Base-by-base conservation (phyloP, 345 rosid genomes). In the Xanthoceras sorbifolium region DNA sequence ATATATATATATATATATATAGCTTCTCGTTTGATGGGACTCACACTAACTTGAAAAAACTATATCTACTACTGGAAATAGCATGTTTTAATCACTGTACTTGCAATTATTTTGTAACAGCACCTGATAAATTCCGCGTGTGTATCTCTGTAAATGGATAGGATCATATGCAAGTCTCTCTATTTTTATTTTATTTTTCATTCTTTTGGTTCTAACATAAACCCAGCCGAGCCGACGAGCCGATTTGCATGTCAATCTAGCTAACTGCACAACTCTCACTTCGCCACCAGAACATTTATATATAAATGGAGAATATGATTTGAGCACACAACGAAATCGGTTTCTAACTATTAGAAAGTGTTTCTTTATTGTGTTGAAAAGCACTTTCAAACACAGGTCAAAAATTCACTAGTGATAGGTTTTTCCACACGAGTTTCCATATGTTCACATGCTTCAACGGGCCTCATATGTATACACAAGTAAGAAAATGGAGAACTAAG, bases 11-110 rank as follows among this genome's bases (percentile, higher is more conserved):
- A 6, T 9, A 7, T 42, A 42, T 42, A 42, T 9, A 9, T 3
- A 36, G 23, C 44, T 23, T 67, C 31, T 22, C 12, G 23, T n/a
- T 46, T 26, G 59, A 69, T 69, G 60, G 59, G 72, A 69, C 72
- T 48, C 38, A 15, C 29, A 36, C 23, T 54, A 22, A 67, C 3
- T 32, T 32, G 36, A 4, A 42, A 2, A 9, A 10, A 42, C 46
- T 2, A 42, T 42, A 42, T 42, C 46, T 42, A 9, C 10, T 42
- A 10, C n/a, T 2, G 2, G 0, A 42, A n/a, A n/a, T 42, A 42
- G 46, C 46, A 42, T 42, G 46, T 42, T 42, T 42, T 42, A 42
- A 17, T 18, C 6, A 50, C n/a, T 50, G 55, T 18, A n/a, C 5
- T 50, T 17, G 7, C 55, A 17, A 50, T 46, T 46, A 5, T 14